Evolutionary conservation across 192 early-diverging fungal species (phyloP).

Genomic region (Helicostylum pulchrum): DNA sequence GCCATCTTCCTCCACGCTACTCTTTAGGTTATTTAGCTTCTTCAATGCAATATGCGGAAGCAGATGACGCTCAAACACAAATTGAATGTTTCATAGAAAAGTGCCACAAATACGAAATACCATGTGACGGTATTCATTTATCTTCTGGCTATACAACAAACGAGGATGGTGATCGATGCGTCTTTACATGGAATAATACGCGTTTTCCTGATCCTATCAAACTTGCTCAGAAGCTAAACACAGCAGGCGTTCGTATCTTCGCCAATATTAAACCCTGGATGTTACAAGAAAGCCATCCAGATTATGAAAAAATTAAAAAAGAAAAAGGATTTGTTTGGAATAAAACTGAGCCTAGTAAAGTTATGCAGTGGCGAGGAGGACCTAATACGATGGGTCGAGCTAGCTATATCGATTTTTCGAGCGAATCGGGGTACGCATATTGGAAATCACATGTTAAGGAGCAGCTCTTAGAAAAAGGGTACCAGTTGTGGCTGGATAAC

Average conservation of each 20-base stretch:
- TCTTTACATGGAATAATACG: slow-evolving; percentile 59
- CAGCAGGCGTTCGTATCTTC: slow-evolving; percentile 48
- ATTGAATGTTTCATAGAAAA: slow-evolving; percentile 41
- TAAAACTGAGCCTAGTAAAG: slow-evolving; percentile 27
- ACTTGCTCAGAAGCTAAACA: slow-evolving; percentile 32
- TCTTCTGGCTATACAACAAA: slow-evolving; percentile 56
- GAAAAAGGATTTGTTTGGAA: slow-evolving; percentile 45
- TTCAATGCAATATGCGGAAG: slow-evolving; percentile 53
- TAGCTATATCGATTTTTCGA: slow-evolving; percentile 58
- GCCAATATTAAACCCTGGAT: slow-evolving; percentile 67
- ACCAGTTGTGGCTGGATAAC: slow-evolving; percentile 61
- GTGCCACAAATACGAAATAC: slow-evolving; percentile 44
- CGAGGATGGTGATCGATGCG: slow-evolving; percentile 44
- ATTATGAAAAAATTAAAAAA: slow-evolving; percentile 38
- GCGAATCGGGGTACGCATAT: slow-evolving; percentile 39
- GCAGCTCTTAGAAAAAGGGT: slow-evolving; percentile 45
- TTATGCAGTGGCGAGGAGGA: slow-evolving; percentile 53
- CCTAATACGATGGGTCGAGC: slow-evolving; percentile 40
- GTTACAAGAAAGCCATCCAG: slow-evolving; percentile 44
- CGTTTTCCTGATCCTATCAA: slow-evolving; percentile 52
- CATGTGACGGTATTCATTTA: slow-evolving; percentile 60
- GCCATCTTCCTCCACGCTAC: slow-evolving; percentile 44
- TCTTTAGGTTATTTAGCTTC: slow-evolving; percentile 57
- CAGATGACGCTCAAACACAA: slow-evolving; percentile 49
- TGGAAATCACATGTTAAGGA: slow-evolving; percentile 51